Base-by-base conservation (phyloP, 2,329 filamentous ascomycete genomes). In the Tolypocladium tropicale region DNA sequence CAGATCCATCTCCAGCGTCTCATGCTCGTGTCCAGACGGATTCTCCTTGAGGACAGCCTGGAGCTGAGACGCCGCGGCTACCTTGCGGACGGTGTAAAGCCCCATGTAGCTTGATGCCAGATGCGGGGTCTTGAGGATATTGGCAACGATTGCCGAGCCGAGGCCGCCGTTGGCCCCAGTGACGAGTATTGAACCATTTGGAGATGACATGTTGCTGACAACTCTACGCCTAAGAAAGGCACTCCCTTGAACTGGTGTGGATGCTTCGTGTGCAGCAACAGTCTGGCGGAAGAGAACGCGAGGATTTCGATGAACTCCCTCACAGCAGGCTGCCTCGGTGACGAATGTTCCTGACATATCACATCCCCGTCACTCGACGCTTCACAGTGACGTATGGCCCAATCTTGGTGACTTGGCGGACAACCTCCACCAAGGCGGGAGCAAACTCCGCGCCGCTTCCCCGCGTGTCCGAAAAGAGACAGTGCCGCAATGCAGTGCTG, bases 231-330 rank as follows among this genome's bases (percentile, higher is more conserved):
- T 12, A 18, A 25, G 30, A 18, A 16, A 18, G 7, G 6, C 32
- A 10, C 28, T 32, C 46, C 12, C 4, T 46, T 18, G 21, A 6
- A 10, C 9, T 12, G 46, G 14, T 32, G 46, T 7, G 7, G 25
- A 5, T 28, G 14, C 30, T 52, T 30, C 49, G 37, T 43, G 16
- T 12, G 23, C 16, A 10, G 21, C 33, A 10, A 10, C 21, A 6
- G 30, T 30, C 23, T 18, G 10, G 5, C 81, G 82, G 2, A 85
- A 55, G n/a, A n/a, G n/a, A n/a, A n/a, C n/a, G n/a, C n/a, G n/a
- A n/a, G n/a, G n/a, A n/a, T n/a, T n/a, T n/a, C n/a, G n/a, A n/a
- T n/a, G 49, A 4, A 37, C 33, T 37, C 51, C 32, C 46, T n/a
- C 46, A 28, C 23, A 11, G 39, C 39, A 43, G 7, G 5, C 39